Percentiles rank a stretch among this genome's conserved stretches.
These are phyloP conservation scores for Yamadazyma philogaea DNA, from an alignment of 805 yeast species.

Conservation along the genomic window DNA sequence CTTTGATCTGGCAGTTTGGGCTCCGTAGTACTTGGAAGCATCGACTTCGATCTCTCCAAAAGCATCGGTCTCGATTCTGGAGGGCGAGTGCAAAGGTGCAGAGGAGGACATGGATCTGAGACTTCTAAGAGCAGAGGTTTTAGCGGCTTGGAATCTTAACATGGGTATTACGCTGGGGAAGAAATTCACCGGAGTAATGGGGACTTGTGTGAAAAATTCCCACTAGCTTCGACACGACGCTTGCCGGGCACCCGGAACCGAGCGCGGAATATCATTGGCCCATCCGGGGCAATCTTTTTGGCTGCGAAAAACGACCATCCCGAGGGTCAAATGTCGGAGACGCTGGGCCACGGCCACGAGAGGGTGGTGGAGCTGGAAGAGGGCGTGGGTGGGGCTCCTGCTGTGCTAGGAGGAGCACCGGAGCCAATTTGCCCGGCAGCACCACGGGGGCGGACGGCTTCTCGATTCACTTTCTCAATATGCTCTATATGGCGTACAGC, in stretches of 20 bases:
- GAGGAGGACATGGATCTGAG: constrained; percentile 30
- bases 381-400: not conserved
- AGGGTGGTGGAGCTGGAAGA: not conserved
- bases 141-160: constrained; percentile 22
- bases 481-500: constrained; percentile 39
- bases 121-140: constrained; percentile 6
- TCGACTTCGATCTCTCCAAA: constrained; percentile 96
- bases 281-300: not conserved
- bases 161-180: constrained; percentile 12
- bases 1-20: constrained; percentile 92
- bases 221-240: not conserved
- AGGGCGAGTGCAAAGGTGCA: constrained; percentile 21
- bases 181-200: constrained; percentile 11
- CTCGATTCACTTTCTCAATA: constrained; percentile 15
- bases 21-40: constrained; percentile 90
- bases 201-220: constrained; percentile 1
- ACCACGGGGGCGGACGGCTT: not conserved
- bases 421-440: too few species aligned
- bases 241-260: not conserved
- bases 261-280: not conserved
- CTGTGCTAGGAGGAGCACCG: too few species aligned
- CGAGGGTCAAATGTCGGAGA: not conserved
- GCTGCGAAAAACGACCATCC: not conserved
- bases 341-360: constrained; percentile 1
- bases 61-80: constrained; percentile 88